Evolutionary conservation across 805 yeast species (phyloP).

Genomic region (Lachancea lanzarotensis): DNA sequence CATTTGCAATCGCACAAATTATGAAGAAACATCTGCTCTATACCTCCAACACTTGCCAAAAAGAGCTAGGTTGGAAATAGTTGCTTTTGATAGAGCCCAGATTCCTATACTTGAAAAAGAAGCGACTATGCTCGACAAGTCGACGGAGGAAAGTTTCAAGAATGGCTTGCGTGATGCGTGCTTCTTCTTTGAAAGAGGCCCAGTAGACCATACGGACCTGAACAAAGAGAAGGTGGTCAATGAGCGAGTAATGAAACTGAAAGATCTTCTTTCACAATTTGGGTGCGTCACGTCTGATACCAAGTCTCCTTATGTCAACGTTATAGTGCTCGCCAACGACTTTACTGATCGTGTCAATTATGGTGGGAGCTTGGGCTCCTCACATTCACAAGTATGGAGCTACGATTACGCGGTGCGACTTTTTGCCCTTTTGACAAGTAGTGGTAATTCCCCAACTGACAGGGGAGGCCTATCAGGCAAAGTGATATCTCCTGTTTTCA

Average conservation of each 20-base stretch:
- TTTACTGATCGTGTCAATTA: not conserved
- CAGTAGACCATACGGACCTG: not conserved
- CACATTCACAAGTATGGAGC: conserved; percentile 3
- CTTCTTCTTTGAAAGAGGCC: not conserved
- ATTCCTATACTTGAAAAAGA: not conserved
- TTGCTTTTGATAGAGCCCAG: not conserved
- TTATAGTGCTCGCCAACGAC: not conserved
- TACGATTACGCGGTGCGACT: conserved; percentile 4
- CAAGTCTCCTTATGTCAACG: not conserved
- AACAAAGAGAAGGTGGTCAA: not conserved
- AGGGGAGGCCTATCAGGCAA: not conserved
- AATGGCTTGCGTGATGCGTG: not conserved
- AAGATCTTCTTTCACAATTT: not conserved
- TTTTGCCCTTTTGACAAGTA: not conserved
- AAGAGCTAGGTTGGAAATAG: conserved; percentile 15
- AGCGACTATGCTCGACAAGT: not conserved
- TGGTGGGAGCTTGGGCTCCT: not conserved
- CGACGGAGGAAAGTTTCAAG: not conserved
- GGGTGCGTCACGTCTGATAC: not conserved
- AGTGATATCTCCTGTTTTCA: not conserved
- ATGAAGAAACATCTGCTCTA: conserved; percentile 20
- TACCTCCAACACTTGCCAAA: conserved; percentile 23
- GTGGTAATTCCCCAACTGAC: not conserved
- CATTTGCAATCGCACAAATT: conserved; percentile 24
- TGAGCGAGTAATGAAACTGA: not conserved